Base-by-base conservation (phyloP, 768 basidiomycete species). In the Pulveroboletus frians region DNA sequence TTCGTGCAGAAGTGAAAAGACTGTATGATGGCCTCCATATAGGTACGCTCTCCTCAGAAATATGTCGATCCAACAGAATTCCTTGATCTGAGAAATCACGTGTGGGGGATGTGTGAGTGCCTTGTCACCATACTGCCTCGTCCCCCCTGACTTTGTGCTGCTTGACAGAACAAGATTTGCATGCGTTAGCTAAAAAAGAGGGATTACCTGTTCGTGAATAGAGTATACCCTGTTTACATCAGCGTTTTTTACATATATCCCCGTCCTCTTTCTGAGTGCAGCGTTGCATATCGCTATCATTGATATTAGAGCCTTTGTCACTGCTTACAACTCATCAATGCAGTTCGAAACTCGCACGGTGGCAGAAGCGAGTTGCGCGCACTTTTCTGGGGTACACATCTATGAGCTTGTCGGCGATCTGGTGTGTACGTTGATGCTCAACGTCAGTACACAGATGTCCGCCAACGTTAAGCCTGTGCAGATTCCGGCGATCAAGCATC, bases 81-180 rank as follows among this genome's bases (percentile, higher is more conserved):
- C 62, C 74, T 92, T 53, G 88, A 91, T 58, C 63, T 92, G 51
- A 77, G 86, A 51, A 75, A 85, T 41, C 85, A 90, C 64, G 86
- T 91, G 9, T 90, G 86, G 89, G 89, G 89, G 17, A 84, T 92
- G 55, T 87, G 89, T 91, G 64, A 73, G 88, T 82, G 9, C 13
- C 27, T 44, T 17, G 29, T 47, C 23, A 23, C 9, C 21, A n/a
- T n/a, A n/a, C 2, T 31, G 1, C 23, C 9, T 38, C 9, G 34
- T 39, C 10, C 45, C 43, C 30, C 42, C 46, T 46, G 47, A 46
- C 14, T 36, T 37, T 35, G 44, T 34, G 6, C 9, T 36, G 1
- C 14, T 3, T 36, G 7, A 2, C 59, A 92, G 89, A 92, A 68
- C 83, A 90, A 77, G 89, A 91, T 58, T 59, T 92, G 14, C 86